Evolutionary conservation across 1,139 yeast genomes (phyloP).

Genomic region (Diutina mesorugosa): DNA sequence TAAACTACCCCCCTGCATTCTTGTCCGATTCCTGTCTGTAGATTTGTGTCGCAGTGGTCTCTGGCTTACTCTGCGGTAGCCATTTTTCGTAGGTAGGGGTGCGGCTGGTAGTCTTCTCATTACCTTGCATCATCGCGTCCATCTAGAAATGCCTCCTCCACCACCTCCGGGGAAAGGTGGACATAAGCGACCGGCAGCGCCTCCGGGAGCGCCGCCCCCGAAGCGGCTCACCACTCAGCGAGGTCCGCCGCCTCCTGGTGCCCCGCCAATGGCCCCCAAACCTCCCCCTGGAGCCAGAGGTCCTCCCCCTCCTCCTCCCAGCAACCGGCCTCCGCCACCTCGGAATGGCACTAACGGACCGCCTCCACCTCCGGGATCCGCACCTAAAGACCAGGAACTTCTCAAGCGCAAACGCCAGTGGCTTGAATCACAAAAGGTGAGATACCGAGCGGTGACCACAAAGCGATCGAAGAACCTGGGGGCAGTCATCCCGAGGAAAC

Average conservation of each 20-base stretch:
- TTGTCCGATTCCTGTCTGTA: neutral
- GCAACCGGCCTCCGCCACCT: neutral
- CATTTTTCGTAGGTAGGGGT: neutral
- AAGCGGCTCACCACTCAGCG: neutral
- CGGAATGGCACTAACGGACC: neutral
- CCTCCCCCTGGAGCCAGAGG: neutral
- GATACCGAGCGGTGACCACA: constrained; percentile 17
- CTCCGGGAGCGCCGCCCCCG: neutral
- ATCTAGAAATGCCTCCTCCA: neutral
- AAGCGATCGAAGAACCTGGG: constrained; percentile 17
- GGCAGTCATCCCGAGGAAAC: constrained; percentile 46
- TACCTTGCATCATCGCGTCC: neutral
- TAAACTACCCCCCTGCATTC: no score
- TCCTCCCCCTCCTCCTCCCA: neutral
- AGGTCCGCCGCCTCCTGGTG: neutral
- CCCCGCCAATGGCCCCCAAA: neutral
- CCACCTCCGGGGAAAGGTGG: neutral
- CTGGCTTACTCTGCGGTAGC: neutral
- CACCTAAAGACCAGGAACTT: neutral
- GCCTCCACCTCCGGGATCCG: neutral
- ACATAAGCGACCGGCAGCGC: neutral
- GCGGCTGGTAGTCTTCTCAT: neutral
- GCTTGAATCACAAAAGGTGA: constrained; percentile 50
- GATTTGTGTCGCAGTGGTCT: no score
- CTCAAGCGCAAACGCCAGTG: constrained; percentile 26